Percentiles rank a stretch among this genome's conserved stretches.
Evolutionary conservation across 1,284 basidiomycete species (phyloP).

Genomic region (Tilletiopsis washingtonensis): DNA sequence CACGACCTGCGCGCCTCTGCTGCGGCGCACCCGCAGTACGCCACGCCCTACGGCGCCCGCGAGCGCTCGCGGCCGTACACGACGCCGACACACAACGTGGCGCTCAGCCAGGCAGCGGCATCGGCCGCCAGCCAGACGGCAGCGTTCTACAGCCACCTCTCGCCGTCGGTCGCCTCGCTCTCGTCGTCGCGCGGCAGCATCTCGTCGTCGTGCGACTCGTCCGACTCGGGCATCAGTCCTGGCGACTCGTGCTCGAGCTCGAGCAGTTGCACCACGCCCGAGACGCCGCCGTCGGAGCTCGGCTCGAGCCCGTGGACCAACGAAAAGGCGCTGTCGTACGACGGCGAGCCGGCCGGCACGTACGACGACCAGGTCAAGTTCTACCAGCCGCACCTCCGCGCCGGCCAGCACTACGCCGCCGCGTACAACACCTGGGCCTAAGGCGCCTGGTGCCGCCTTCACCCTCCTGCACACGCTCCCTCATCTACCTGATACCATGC

Average conservation of each 20-base stretch:
- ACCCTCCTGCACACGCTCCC: too few species aligned
- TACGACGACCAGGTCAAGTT: slow-evolving; percentile 7
- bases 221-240: slow-evolving; percentile 14
- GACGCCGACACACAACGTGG: slow-evolving; percentile 20
- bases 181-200: slow-evolving; percentile 12
- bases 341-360: slow-evolving; percentile 16
- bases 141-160: slow-evolving; percentile 5
- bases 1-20: too few species aligned
- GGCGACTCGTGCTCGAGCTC: slow-evolving; percentile 16
- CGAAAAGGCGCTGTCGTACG: not conserved
- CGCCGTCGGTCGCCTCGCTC: slow-evolving; percentile 4
- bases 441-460: too few species aligned
- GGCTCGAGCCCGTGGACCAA: slow-evolving; percentile 4
- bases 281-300: slow-evolving; percentile 37
- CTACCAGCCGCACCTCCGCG: not conserved
- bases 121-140: slow-evolving; percentile 13
- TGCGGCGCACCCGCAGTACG: slow-evolving; percentile 9
- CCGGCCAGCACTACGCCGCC: too few species aligned
- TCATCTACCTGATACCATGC: too few species aligned
- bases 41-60: slow-evolving; percentile 21
- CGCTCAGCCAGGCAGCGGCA: slow-evolving; percentile 7
- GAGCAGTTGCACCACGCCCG: slow-evolving; percentile 37
- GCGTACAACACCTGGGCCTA: too few species aligned
- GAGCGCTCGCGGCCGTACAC: slow-evolving; percentile 27
- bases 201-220: slow-evolving; percentile 24